Percentiles rank a stretch among this genome's conserved stretches.
Evolutionary conservation across 768 basidiomycete species (phyloP).

Genomic region (Pleurotus sapidus): DNA sequence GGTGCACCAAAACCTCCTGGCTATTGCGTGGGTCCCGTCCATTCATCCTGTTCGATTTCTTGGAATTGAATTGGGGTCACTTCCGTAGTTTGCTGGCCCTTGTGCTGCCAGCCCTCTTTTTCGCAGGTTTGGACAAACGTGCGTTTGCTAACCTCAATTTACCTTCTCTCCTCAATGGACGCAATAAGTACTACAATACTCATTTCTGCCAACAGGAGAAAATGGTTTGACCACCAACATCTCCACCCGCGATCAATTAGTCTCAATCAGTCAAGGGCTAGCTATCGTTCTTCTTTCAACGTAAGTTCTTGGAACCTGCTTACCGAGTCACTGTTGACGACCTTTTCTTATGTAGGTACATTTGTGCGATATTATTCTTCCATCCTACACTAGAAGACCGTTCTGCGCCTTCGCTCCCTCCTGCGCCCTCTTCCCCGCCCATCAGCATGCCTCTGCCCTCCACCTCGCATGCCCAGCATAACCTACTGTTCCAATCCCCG

Average conservation of each 20-base stretch:
- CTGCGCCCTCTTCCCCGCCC: no score
- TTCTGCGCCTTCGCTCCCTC: no score
- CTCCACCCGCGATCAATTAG: constrained; percentile 38
- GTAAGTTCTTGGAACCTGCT: constrained; percentile 31
- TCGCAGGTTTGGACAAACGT: constrained; percentile 52
- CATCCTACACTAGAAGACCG: constrained; percentile 60
- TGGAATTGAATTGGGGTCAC: no score
- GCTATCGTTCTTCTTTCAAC: constrained; percentile 60
- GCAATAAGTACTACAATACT: no score
- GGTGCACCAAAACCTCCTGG: constrained; percentile 67
- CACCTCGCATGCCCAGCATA: no score
- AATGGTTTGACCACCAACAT: constrained; percentile 30
- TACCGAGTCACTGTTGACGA: background rate
- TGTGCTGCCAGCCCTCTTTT: constrained; percentile 65
- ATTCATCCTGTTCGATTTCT: background rate
- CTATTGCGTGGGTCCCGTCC: constrained; percentile 48
- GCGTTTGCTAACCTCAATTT: constrained; percentile 13
- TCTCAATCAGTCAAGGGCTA: constrained; percentile 64
- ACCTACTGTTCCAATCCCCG: no score
- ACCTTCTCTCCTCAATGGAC: background rate
- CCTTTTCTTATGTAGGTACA: constrained; percentile 39
- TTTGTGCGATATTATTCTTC: constrained; percentile 64
- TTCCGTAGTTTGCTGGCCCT: constrained; percentile 53
- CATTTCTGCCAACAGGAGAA: no score
- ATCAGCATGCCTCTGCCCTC: no score